These are phyloP conservation scores for Mycena maculata DNA, from an alignment of 768 basidiomycete genomes.

Conservation along the genomic window DNA sequence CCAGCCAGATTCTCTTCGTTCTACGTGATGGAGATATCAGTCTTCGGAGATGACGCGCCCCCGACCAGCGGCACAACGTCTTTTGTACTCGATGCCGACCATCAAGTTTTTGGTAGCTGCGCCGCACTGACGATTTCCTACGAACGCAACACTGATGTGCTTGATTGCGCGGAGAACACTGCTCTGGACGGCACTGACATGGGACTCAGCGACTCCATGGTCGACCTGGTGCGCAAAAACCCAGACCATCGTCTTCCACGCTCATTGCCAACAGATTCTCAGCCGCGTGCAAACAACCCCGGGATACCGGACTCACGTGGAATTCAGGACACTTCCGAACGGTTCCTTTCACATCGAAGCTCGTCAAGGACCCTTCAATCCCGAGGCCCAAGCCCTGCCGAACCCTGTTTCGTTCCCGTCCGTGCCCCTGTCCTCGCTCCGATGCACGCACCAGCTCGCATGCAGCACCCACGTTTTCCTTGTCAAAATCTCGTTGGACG, in stretches of 20 bases:
- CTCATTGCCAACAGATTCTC: not conserved
- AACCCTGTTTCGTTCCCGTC: not conserved
- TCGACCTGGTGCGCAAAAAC: not conserved
- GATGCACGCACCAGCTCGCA: not conserved
- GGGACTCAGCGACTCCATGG: not conserved
- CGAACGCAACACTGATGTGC: not conserved
- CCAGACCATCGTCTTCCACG: not conserved
- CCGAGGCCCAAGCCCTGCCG: not conserved
- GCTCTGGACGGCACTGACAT: not conserved
- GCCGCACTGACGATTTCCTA: conserved; percentile 1
- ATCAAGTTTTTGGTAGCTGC: not conserved
- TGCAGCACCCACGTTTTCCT: not conserved
- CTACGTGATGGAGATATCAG: not conserved
- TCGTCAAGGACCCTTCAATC: not conserved
- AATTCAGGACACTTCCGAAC: not conserved
- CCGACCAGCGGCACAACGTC: not conserved
- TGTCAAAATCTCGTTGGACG: not conserved
- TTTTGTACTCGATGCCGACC: not conserved
- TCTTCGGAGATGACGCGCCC: not conserved
- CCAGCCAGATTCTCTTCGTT: not conserved
- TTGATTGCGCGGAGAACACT: not conserved
- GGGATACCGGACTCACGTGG: not conserved
- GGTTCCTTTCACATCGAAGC: not conserved
- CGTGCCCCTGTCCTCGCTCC: not conserved
- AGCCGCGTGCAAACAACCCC: not conserved